Conservation (phyloP, 768 basidiomycete species). For the Boletus rex-veris region DNA sequence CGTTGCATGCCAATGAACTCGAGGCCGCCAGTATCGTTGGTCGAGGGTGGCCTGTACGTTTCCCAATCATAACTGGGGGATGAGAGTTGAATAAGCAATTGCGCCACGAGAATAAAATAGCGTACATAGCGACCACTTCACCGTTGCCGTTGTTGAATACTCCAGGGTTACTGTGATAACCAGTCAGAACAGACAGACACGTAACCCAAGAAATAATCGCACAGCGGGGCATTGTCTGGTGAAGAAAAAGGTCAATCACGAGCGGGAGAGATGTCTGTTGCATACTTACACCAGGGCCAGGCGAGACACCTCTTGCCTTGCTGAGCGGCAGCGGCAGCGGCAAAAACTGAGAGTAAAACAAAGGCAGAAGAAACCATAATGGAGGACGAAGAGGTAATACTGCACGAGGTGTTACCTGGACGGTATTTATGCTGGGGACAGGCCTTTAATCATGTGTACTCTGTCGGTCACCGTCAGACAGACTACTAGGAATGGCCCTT, state of each 20-base stretch:
- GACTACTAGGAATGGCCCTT: neutral
- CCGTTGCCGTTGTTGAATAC: slow-evolving; percentile 33
- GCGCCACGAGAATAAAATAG: neutral
- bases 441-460: neutral
- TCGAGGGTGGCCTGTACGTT: slow-evolving; percentile 33
- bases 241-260: neutral
- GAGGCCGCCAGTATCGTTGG: slow-evolving; percentile 36
- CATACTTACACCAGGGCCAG: slow-evolving; percentile 34
- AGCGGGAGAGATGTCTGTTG: neutral
- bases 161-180: slow-evolving; percentile 23
- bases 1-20: slow-evolving; percentile 40
- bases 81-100: neutral
- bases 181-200: neutral
- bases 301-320: slow-evolving; percentile 38
- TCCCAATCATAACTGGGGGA: slow-evolving; percentile 36
- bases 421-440: slow-evolving; percentile 11
- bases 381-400: neutral
- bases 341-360: slow-evolving; percentile 17
- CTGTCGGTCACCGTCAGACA: neutral
- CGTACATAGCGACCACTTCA: slow-evolving; percentile 34
- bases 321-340: slow-evolving; percentile 6
- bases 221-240: slow-evolving; percentile 33
- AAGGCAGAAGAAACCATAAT: slow-evolving; percentile 21
- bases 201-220: neutral
- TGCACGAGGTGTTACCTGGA: neutral